Evolutionary conservation across 2,329 filamentous ascomycete genomes (phyloP), one percentile per base, ranked within the genome.

Genomic region (Diaporthe caulivora): DNA sequence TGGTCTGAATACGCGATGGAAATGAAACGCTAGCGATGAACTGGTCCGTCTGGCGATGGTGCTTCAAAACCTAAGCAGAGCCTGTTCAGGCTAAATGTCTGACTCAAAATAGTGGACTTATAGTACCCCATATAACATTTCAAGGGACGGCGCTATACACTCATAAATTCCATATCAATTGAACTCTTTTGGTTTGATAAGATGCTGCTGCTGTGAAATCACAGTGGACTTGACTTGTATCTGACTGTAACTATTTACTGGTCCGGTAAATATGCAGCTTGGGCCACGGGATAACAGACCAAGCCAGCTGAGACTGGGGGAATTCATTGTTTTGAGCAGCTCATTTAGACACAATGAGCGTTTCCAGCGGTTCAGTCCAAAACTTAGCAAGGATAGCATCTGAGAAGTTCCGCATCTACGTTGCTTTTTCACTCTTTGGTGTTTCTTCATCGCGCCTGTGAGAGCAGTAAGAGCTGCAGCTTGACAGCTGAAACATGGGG

Each of bases 401-500:
- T n/a, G 24, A n/a, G 17, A 13, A 34, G 37, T 47, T n/a, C 40
- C 40, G 58, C 26, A 21, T 42, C 18, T 7, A 21, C n/a, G 6
- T 37, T 65, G 42, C 60, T 49, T 64, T 49, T 64, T 24, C 18
- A 34, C 26, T 7, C 18, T 65, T 18, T 34, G 13, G 3, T 21
- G 13, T 34, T 65, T 17, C 29, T 49, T 37, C 29, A 17, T 51
- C 34, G 29, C 29, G 42, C 42, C n/a, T 57, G 37, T 17, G 21
- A 9, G 37, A 42, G 15, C n/a, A 9, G 42, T 34, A n/a, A n/a
- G 29, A 24, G 29, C 58, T 34, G n/a, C 49, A 42, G 44, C 40
- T 67, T 57, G 58, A 67, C 70, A 67, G 70, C 18, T 58, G 58
- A 62, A n/a, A 51, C 47, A 37, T 53, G 49, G 58, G 44, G 40